phyloP scores from a whole-genome alignment of 805 yeast species.

The Nakazawaea populi region DNA sequence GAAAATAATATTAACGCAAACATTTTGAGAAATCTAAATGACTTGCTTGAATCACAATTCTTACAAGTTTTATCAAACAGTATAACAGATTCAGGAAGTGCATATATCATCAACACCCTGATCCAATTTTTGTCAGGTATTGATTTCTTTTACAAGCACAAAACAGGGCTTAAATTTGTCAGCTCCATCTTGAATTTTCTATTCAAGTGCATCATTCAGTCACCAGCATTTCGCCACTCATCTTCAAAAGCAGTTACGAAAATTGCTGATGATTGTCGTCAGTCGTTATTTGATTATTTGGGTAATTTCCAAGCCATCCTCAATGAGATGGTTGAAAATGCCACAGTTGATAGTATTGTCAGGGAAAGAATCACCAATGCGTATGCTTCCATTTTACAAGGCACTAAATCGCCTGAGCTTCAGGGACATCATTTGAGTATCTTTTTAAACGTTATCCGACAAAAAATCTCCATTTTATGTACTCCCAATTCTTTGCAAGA shows the following conservation, averaged over 20 bases:
- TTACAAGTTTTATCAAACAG: constrained; percentile 15
- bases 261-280: constrained; percentile 51
- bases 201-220: constrained; percentile 26
- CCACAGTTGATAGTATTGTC: constrained; percentile 35
- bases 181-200: constrained; percentile 48
- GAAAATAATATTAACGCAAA: constrained; percentile 23
- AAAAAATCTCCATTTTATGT: constrained; percentile 12
- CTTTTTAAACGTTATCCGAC: constrained; percentile 18
- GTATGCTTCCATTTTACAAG: constrained; percentile 56
- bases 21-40: constrained; percentile 16
- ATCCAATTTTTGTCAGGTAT: constrained; percentile 55
- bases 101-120: constrained; percentile 38
- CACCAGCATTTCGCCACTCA: constrained; percentile 22
- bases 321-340: constrained; percentile 37
- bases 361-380: constrained; percentile 59
- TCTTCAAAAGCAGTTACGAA: constrained; percentile 54
- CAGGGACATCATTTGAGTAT: constrained; percentile 28
- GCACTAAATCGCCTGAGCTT: constrained; percentile 38
- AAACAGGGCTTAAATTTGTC: constrained; percentile 38
- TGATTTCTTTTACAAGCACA: constrained; percentile 50
- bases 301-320: constrained; percentile 44
- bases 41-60: constrained; percentile 25
- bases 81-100: not conserved
- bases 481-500: constrained; percentile 15
- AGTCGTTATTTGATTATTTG: constrained; percentile 32